Evolutionary conservation across 306 rosid genomes (phyloP), one percentile per base, ranked within the genome.

Genomic region (Medicago ruthenica): DNA sequence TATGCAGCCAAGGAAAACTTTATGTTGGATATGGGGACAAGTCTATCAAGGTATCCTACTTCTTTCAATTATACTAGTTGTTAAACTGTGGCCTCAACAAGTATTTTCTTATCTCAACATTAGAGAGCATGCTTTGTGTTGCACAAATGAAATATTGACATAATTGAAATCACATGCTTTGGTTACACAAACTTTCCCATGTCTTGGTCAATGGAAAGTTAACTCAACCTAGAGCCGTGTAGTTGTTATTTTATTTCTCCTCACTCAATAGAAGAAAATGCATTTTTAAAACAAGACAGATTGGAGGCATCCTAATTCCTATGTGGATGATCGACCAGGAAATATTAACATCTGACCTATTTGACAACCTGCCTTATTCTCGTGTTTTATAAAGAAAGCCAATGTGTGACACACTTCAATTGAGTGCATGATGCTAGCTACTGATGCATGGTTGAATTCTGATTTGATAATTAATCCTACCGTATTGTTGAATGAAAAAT

Each of bases 1-100:
- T 94, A 74, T 85, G 87, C 76, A 86, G 90, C 84, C 88, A 90
- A 76, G 96, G 88, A 83, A 92, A 87, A 77, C 88, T 92, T 11
- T 92, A 82, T 71, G 89, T 90, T 66, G 98, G 98, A 64, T 85
- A 37, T 83, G 95, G 88, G 31, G 88, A 94, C 61, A 84, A 83
- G 82, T 76, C 83, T 67, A 76, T 92, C 76, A 91, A 86, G 97
- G 98, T 91, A 85, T 45, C 77, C 31, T 34, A 41, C 31, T 24
- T 69, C 72, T 36, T 71, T 47, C 70, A 74, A 14, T 54, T 54
- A 14, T 64, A 47, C 63, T 67, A 60, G 39, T 61, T 16, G 58
- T 71, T 55, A 27, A 22, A 77, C 48, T 66, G 66, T 27, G 48
- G 39, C 59, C 40, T 34, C 9, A 14, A 21, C 15, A 9, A 66